Evolutionary conservation across 768 basidiomycete genomes (phyloP), one percentile per base, ranked within the genome.

Genomic region (Austroboletus eburneus): DNA sequence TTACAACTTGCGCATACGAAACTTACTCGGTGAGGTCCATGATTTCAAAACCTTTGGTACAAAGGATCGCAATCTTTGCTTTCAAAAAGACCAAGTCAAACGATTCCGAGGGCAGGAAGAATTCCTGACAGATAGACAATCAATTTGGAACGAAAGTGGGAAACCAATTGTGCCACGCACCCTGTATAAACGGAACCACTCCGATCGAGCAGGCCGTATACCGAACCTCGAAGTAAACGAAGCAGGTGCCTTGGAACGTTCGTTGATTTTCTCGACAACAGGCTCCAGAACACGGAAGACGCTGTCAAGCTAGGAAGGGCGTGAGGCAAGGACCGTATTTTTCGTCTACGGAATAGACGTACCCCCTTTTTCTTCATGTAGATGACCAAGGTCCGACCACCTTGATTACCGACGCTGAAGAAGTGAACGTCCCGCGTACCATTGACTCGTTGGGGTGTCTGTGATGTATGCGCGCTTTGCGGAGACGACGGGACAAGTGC

Each of bases 221-320:
- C 87, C 85, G 21, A 89, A 77, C 18, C 86, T 81, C 49, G 81
- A 80, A 9, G 85, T 77, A 45, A 91, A 73, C 6, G 84, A 83
- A 34, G 78, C 78, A 3, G 86, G 82, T 0, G 80, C 80, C 58
- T 81, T 85, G 24, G 78, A 73, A 57, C 81, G 77, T 65, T 89
- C 88, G 43, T 84, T 87, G 57, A 87, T 91, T 66, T 89, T 91
- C 55, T 85, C 90, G 4, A 83, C 77, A n/a, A 98, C 90, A 3
- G 95, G 95, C 56, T 99, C 95, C n/a, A 99, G 77, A 6, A 95
- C 92, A 44, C 90, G 89, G 79, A 99, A 97, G 41, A 96, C 87
- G 46, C 90, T 93, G 59, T 95, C 91, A 54, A 89, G 73, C 77
- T 83, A 42, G 18, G 27, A 38, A 2, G n/a, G 30, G 34, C 21